Base-by-base conservation (phyloP, 2,329 filamentous ascomycete genomes). In the Magnaporthales sp. region DNA sequence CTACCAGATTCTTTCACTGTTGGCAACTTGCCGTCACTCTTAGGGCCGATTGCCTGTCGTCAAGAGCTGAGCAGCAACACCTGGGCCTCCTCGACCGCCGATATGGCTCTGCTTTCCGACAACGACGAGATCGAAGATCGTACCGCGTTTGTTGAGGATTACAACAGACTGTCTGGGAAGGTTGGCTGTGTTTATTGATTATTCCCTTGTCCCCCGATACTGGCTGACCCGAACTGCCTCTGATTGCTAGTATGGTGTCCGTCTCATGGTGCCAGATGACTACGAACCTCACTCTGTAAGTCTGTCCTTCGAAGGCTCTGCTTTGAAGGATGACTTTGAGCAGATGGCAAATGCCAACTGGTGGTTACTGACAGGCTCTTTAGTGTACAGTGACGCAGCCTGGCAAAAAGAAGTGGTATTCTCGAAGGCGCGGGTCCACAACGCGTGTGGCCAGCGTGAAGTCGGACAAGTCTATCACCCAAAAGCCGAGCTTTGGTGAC, bases 111-210 rank as follows among this genome's bases (percentile, higher is more conserved):
- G 19, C 72, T 81, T 32, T 80, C 78, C 24, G 83, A 86, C 66
- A 76, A 76, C 4, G 84, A 85, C 56, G 81, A 82, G 31, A 73
- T 81, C 19, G 80, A 82, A 46, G 79, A 83, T 66, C 79, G 84
- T 31, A 73, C 76, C 1, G 71, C 75, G 2, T 86, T 85, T 72
- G 73, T 88, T 6, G 71, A 81, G 8, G 84, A 88, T 70, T 90
- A 88, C 74, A 89, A 89, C 72, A 77, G 80, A 4, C 73, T 89
- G 5, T 87, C 87, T 2, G 81, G 79, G 67, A 85, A 85, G 80
- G 86, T 87, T 68, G 32, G 69, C 66, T 27, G 27, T 51, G 51
- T 67, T 15, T 62, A 7, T 11, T n/a, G 22, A n/a, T 62, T 62
- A 3, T 26, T 11, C 22, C 19, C 3, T 5, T 46, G 24, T 62